Conservation (phyloP, 2,329 filamentous ascomycete species). For the Paraphoma sp. region DNA sequence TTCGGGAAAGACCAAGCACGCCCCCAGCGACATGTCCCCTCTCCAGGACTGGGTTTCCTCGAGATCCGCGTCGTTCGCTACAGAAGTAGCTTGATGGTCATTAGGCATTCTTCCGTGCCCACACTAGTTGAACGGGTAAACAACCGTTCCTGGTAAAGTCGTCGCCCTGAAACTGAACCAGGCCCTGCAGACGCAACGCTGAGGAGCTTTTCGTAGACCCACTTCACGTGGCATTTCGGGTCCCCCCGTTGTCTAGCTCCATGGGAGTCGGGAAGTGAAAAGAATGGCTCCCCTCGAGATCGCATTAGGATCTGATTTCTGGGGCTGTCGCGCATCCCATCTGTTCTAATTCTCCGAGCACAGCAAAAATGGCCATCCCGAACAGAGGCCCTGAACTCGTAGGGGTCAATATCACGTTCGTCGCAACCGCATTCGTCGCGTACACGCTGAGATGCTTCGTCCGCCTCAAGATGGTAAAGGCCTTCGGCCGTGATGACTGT, state of each 20-base stretch:
- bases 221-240: slow-evolving; percentile 27
- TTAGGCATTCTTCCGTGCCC: not conserved
- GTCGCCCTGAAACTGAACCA: slow-evolving; percentile 28
- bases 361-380: slow-evolving; percentile 35
- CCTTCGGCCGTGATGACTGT: slow-evolving; percentile 45
- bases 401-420: slow-evolving; percentile 37
- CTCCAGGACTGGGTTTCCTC: not conserved
- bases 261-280: slow-evolving; percentile 22
- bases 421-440: slow-evolving; percentile 30
- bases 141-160: slow-evolving; percentile 14
- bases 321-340: slow-evolving; percentile 8
- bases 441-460: slow-evolving; percentile 39
- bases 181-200: slow-evolving; percentile 15
- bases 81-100: not conserved
- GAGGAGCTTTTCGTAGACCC: slow-evolving; percentile 21
- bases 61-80: not conserved
- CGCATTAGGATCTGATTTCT: not conserved
- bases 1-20: not conserved
- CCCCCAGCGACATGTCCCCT: not conserved
- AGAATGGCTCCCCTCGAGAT: slow-evolving; percentile 13
- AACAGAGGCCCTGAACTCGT: slow-evolving; percentile 43
- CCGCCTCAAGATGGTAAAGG: slow-evolving; percentile 41
- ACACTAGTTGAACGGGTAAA: slow-evolving; percentile 11
- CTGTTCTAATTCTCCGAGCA: slow-evolving; percentile 5
- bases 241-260: slow-evolving; percentile 19